Conservation (phyloP, 129 eudicot species). For the Flaveria sonorensis region DNA sequence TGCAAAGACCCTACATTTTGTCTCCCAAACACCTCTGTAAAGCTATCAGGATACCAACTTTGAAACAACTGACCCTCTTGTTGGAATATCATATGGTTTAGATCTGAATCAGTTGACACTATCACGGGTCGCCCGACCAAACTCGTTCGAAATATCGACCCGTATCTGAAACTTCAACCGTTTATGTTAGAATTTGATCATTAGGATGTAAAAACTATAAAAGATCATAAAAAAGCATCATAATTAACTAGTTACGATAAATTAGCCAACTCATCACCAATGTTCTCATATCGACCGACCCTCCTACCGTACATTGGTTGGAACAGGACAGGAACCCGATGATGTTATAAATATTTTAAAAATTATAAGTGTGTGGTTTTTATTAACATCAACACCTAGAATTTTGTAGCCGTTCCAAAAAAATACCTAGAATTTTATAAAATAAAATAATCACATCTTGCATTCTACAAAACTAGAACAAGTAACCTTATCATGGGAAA, state of each 20-base stretch:
- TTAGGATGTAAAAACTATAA: neutral
- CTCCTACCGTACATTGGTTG: too few species aligned
- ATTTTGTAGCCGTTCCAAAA: too few species aligned
- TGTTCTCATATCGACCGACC: too few species aligned
- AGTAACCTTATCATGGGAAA: too few species aligned
- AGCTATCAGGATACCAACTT: conserved; percentile 95
- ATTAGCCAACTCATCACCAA: too few species aligned
- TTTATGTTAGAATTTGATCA: conserved; percentile 20
- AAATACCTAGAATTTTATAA: neutral
- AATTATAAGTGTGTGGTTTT: too few species aligned
- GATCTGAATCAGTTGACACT: conserved; percentile 83
- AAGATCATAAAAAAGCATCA: too few species aligned
- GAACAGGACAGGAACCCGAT: too few species aligned
- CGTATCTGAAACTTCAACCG: conserved; percentile 47
- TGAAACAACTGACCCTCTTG: conserved; percentile 81
- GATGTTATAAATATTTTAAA: too few species aligned
- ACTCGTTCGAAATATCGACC: conserved; percentile 68
- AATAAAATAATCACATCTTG: neutral
- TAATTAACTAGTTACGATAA: too few species aligned
- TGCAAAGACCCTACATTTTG: conserved; percentile 95
- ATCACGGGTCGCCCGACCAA: conserved; percentile 85
- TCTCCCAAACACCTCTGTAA: conserved; percentile 82
- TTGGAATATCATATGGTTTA: conserved; percentile 70
- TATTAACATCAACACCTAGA: too few species aligned
- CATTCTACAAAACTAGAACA: too few species aligned